A percentile compares a stretch with the other conserved stretches of the same genome.
Evolutionary conservation across 177 flowering plant species (phyloP).

Genomic region (Tripterygium wilfordii): DNA sequence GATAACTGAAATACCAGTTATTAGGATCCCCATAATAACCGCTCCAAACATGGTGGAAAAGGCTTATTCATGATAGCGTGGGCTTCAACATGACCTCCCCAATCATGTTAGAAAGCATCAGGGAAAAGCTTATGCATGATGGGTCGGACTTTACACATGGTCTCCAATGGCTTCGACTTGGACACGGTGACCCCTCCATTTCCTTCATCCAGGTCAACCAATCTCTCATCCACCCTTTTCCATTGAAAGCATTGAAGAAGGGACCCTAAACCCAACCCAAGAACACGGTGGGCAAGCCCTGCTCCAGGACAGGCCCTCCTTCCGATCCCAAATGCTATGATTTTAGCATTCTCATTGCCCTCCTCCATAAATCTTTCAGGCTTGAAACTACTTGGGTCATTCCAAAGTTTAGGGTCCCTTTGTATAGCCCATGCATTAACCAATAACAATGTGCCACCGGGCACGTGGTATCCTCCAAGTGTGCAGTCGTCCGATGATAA

Average conservation of each 20-base stretch:
- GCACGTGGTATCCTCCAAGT: slow-evolving; percentile 26
- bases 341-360: slow-evolving; percentile 11
- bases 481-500: slow-evolving; percentile 26
- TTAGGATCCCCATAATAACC: no score
- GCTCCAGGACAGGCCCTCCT: slow-evolving; percentile 16
- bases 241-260: slow-evolving; percentile 27
- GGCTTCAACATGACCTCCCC: no score
- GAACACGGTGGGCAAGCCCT: slow-evolving; percentile 10
- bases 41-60: no score
- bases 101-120: not conserved
- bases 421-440: slow-evolving; percentile 43
- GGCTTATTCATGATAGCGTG: no score
- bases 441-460: slow-evolving; percentile 30
- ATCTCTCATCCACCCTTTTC: slow-evolving; percentile 22
- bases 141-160: slow-evolving; percentile 3
- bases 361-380: slow-evolving; percentile 30
- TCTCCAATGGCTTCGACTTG: slow-evolving; percentile 6
- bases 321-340: slow-evolving; percentile 18
- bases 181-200: slow-evolving; percentile 9
- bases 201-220: slow-evolving; percentile 33
- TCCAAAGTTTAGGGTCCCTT: slow-evolving; percentile 36
- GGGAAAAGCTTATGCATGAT: not conserved
- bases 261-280: slow-evolving; percentile 9
- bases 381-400: slow-evolving; percentile 22
- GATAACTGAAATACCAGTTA: no score